Base-by-base conservation (phyloP, 2,329 filamentous ascomycete genomes). In the Beauveria brongniartii region DNA sequence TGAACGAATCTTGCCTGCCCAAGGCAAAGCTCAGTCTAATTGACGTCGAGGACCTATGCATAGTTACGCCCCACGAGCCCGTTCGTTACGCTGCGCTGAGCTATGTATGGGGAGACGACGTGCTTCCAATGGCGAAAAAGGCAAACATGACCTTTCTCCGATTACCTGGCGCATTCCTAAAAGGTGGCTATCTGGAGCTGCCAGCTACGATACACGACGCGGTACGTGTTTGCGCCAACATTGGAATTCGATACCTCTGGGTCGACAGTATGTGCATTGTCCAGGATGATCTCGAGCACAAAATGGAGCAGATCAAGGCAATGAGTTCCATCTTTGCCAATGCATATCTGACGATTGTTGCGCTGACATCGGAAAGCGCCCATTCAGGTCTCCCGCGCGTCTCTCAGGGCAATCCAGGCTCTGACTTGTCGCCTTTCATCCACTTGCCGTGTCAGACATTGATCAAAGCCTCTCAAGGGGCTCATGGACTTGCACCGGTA, bases 191-290 rank as follows among this genome's bases (percentile, higher is more conserved):
- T 12, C 22, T 59, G 40, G 55, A 62, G 55, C 55, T 62, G 14
- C 61, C 61, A 1, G 20, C 40, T 28, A 62, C 61, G 5, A 55
- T 62, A 50, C 53, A 62, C 28, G 61, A 62, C 40, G 50, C 55
- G n/a, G 26, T 62, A 5, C 55, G 55, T 24, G 26, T 62, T 16
- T 62, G 61, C 24, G 51, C 61, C 37, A 43, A n/a, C 2, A 53
- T 62, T n/a, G 61, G 55, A 2, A 59, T 62, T 10, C 55, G 61
- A 30, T 61, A 63, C 43, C 62, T 63, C 20, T 63, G 62, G 59
- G 62, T 63, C n/a, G 62, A 63, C 44, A 61, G 58, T 16, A n/a
- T 63, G 55, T 63, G 59, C 51, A 59, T 62, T 20, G 43, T 61
- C 14, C 59, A 59, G 52, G 55, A 61, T 37, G 62, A 62, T 28